phyloP scores from a whole-genome alignment of 108 stramenopile species.

The Fragilaria radians region DNA sequence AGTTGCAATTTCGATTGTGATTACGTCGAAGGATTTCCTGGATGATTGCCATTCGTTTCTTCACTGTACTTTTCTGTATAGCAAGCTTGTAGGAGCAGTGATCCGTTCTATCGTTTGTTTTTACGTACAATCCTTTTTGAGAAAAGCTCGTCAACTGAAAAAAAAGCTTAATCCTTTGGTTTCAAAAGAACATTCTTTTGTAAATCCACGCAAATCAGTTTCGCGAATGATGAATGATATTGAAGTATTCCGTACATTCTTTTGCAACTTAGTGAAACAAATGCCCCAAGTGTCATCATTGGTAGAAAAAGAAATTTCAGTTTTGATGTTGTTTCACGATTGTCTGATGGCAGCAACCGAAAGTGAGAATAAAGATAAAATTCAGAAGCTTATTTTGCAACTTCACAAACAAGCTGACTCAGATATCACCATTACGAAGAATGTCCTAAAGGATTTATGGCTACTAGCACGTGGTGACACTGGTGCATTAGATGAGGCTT shows the following conservation, averaged over 20 bases:
- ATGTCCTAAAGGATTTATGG: constrained; percentile 36
- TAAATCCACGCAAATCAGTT: no score
- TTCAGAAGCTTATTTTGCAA: constrained; percentile 61
- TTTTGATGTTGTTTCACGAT: constrained; percentile 46
- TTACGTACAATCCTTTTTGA: constrained; percentile 60
- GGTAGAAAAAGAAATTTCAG: constrained; percentile 58
- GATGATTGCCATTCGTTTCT: no score
- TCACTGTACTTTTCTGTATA: constrained; percentile 53
- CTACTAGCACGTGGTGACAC: no score
- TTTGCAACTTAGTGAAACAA: constrained; percentile 37
- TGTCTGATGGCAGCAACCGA: constrained; percentile 42
- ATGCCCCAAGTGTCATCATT: constrained; percentile 46
- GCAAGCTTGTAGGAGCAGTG: constrained; percentile 59
- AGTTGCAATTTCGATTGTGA: no score
- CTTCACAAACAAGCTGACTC: constrained; percentile 58
- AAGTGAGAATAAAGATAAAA: constrained; percentile 27
- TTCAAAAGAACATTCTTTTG: no score
- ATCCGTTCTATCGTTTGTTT: constrained; percentile 66
- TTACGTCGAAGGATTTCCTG: no score
- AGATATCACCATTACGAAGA: constrained; percentile 21
- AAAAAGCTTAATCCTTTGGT: no score
- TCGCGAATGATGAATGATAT: constrained; percentile 75
- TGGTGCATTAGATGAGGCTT: no score
- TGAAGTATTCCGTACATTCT: constrained; percentile 56
- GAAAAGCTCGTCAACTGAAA: constrained; percentile 48